Evolutionary conservation across 129 eudicot genomes (phyloP).

Genomic region (Logfia minima): DNA sequence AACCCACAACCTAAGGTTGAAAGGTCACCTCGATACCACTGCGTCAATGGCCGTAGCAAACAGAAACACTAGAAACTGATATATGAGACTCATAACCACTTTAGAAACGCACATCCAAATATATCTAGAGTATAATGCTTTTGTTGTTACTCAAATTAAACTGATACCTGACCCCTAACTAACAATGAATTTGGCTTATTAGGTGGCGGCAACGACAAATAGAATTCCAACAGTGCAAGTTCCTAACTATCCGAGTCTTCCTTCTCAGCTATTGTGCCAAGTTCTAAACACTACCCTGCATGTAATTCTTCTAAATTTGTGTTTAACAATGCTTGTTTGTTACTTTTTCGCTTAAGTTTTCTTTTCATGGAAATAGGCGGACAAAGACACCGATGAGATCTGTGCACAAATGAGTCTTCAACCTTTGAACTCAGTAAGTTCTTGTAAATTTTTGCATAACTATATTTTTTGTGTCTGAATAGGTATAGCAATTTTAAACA

Average conservation of each 20-base stretch:
- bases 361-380: slow-evolving; percentile 50
- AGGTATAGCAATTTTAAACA: not conserved
- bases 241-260: slow-evolving; percentile 80
- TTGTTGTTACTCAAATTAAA: not conserved
- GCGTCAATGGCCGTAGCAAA: too few species aligned
- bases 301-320: slow-evolving; percentile 37
- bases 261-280: slow-evolving; percentile 77
- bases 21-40: too few species aligned
- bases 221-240: slow-evolving; percentile 65
- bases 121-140: not conserved
- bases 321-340: not conserved
- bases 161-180: slow-evolving; percentile 12
- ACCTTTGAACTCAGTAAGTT: slow-evolving; percentile 70
- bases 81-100: not conserved
- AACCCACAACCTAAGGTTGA: too few species aligned
- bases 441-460: not conserved
- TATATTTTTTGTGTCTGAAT: too few species aligned
- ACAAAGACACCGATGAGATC: slow-evolving; percentile 82
- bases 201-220: slow-evolving; percentile 86
- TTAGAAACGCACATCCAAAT: not conserved
- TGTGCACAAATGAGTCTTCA: slow-evolving; percentile 89
- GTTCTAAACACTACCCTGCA: slow-evolving; percentile 76
- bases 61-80: slow-evolving; percentile 1
- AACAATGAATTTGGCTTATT: slow-evolving; percentile 14
- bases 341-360: not conserved